These are phyloP conservation scores for Rhodamnia argentea DNA, from an alignment of 345 rosid species.

Conservation along the genomic window DNA sequence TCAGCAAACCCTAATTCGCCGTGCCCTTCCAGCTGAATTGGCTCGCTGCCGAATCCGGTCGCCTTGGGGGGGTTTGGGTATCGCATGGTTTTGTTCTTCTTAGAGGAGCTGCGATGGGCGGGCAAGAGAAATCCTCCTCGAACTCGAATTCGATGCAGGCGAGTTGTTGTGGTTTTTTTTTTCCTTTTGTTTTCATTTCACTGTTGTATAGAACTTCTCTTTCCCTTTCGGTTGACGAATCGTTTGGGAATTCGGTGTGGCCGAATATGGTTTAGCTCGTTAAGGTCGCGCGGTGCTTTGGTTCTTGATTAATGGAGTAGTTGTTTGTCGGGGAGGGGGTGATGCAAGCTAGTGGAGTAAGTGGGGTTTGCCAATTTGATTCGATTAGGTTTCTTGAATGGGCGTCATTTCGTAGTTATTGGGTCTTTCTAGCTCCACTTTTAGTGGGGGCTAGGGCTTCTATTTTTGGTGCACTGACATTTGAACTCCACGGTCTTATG, in stretches of 20 bases:
- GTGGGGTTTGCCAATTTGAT: not conserved
- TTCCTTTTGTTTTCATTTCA: not conserved
- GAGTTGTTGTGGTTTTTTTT: not conserved
- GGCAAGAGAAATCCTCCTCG: conserved; percentile 65
- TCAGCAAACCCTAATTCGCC: conserved; percentile 3
- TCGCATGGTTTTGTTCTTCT: not conserved
- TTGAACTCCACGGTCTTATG: not conserved
- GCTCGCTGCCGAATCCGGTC: not conserved
- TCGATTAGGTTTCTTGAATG: not conserved
- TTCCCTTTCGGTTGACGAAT: not conserved
- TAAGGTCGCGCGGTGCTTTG: not conserved
- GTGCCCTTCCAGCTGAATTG: not conserved
- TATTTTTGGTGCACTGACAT: not conserved
- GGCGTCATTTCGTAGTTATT: not conserved
- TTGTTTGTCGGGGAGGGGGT: not conserved
- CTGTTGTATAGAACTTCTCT: conserved; percentile 2
- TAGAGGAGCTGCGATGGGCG: conserved; percentile 59
- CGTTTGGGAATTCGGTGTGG: not conserved
- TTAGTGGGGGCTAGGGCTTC: not conserved
- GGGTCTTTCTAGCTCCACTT: not conserved
- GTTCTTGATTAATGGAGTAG: not conserved
- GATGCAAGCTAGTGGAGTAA: not conserved
- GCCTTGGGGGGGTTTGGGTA: not conserved
- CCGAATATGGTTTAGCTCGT: not conserved
- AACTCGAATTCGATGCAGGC: conserved; percentile 89